These are phyloP conservation scores for Acacia pycnantha DNA, from an alignment of 331 rosid genomes.

Conservation along the genomic window DNA sequence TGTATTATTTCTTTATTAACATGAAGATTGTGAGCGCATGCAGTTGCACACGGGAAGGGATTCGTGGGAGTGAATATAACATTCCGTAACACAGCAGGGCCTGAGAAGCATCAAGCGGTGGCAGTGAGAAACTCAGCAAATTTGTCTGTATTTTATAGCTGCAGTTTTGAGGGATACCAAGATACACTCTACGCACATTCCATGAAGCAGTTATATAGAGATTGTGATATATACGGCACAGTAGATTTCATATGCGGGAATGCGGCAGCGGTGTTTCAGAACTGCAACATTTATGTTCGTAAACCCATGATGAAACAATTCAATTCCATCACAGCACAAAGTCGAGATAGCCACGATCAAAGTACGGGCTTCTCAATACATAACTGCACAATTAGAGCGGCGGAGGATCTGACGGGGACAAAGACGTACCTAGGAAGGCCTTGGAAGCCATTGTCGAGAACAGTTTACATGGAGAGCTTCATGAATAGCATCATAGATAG, in stretches of 20 bases:
- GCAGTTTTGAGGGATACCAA: slow-evolving; percentile 77
- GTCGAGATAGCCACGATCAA: slow-evolving; percentile 53
- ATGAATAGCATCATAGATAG: slow-evolving; percentile 41
- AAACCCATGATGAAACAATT: slow-evolving; percentile 59
- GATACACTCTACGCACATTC: slow-evolving; percentile 69
- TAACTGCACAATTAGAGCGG: slow-evolving; percentile 46
- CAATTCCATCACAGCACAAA: slow-evolving; percentile 75
- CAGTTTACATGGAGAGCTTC: slow-evolving; percentile 53
- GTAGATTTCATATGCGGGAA: slow-evolving; percentile 80
- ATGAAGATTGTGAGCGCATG: neutral
- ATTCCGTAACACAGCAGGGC: slow-evolving; percentile 40
- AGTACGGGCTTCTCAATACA: slow-evolving; percentile 63
- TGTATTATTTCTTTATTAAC: neutral
- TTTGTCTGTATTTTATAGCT: slow-evolving; percentile 57
- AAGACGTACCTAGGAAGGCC: slow-evolving; percentile 67
- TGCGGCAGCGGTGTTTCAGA: slow-evolving; percentile 59
- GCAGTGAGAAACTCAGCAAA: slow-evolving; percentile 67
- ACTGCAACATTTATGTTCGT: slow-evolving; percentile 58
- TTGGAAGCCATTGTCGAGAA: slow-evolving; percentile 65
- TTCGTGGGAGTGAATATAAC: slow-evolving; percentile 42
- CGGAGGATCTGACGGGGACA: slow-evolving; percentile 38
- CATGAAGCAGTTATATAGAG: slow-evolving; percentile 69
- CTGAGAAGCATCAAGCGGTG: slow-evolving; percentile 68
- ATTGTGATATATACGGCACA: slow-evolving; percentile 72
- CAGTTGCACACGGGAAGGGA: slow-evolving; percentile 50